A percentile compares a stretch with the other conserved stretches of the same genome.
Evolutionary conservation across 2,329 filamentous ascomycete species (phyloP).

Genomic region (Aspergillus awamori): DNA sequence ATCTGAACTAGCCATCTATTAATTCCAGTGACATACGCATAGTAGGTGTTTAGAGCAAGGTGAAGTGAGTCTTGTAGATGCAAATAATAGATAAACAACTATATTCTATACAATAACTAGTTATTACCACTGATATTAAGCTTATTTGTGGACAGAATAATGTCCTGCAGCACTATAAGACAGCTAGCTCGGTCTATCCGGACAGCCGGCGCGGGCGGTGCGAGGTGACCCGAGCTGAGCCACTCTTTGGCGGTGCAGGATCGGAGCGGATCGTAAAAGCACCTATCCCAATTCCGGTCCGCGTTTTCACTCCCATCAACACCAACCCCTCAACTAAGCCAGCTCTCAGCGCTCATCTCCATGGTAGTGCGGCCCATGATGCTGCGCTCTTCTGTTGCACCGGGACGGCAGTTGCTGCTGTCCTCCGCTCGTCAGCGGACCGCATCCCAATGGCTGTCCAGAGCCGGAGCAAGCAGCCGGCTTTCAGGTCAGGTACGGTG

Average conservation of each 20-base stretch:
- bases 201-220: slow-evolving; percentile 17
- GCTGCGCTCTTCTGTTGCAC: slow-evolving; percentile 58
- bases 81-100: too few relatives aligned
- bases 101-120: too few relatives aligned
- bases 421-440: slow-evolving; percentile 41
- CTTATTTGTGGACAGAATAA: background rate
- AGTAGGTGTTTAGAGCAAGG: background rate
- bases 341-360: slow-evolving; percentile 31
- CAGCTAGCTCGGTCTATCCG: background rate
- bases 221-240: slow-evolving; percentile 20
- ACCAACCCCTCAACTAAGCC: slow-evolving; percentile 27
- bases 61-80: too few relatives aligned
- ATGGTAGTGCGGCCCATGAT: slow-evolving; percentile 53
- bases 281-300: slow-evolving; percentile 36
- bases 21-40: background rate
- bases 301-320: slow-evolving; percentile 36
- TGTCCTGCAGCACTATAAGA: too few relatives aligned
- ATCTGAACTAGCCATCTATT: slow-evolving; percentile 1
- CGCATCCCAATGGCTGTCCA: slow-evolving; percentile 48
- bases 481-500: slow-evolving; percentile 45
- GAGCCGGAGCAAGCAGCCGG: slow-evolving; percentile 41
- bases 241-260: slow-evolving; percentile 34
- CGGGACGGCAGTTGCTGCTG: slow-evolving; percentile 49
- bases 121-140: too few relatives aligned
- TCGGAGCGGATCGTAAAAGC: slow-evolving; percentile 46